Base-by-base conservation (phyloP, 495 filamentous ascomycete species). In the Penicillium alfredii region DNA sequence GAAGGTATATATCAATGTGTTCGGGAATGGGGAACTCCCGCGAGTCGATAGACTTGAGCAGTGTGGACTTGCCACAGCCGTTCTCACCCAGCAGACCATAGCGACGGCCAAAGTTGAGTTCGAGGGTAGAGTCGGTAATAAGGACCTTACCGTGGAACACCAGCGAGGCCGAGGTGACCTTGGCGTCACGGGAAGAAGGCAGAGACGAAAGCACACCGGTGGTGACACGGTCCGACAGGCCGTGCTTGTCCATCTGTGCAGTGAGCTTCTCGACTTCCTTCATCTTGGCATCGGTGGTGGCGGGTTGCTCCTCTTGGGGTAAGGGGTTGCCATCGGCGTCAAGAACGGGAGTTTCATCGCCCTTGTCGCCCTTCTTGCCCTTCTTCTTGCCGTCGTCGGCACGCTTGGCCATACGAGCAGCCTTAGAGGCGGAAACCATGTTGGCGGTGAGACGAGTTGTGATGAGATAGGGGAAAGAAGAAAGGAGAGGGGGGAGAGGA, bases 91-190 rank as follows among this genome's bases (percentile, higher is more conserved):
- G 68, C 34, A 99, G 69, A 58, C 92, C 92, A 60, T 99, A 99
- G 34, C 92, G 79, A 47, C 90, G 84, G 38, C 84, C 85, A 57
- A 88, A 88, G 57, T 86, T 94, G 50, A 99, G 74, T 63, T 99
- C 92, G 53, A 99, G 74, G 16, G 82, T 89, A 35, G 85, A 82
- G 62, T 99, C 92, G 49, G 78, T 87, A 62, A 99, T 82, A 35
- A 99, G 80, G 45, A 99, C 93, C 47, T 82, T 89, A 45, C 92
- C 92, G 70, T 99, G 92, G 77, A 99, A 99, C 40, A 94, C 88
- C 35, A 99, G 71, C 21, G 84, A 93, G 49, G 80, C 78, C 24
- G 90, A 95, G 34, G 84, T 92, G 58, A 99, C 84, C 76, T 99
- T 99, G 58, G 92, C 86, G 61, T 99, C 92, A 53, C 87, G 80